These are phyloP conservation scores for Phytophthora rubi DNA, from an alignment of 352 stramenopile species.

Conservation along the genomic window DNA sequence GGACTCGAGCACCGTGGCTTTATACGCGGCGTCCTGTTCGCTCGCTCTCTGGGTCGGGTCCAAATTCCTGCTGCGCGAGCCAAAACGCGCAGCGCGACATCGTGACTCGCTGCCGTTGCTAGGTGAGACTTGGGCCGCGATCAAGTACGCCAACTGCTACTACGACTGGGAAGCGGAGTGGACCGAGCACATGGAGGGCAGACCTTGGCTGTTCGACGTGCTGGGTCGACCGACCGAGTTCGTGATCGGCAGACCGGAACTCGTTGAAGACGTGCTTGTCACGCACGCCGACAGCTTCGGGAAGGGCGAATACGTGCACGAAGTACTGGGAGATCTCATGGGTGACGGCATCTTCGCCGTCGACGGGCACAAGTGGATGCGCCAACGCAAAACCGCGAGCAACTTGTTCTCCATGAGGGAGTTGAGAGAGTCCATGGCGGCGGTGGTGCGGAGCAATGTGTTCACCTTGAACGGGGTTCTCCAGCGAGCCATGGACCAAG, in stretches of 20 bases:
- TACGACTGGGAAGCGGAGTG: conserved; percentile 41
- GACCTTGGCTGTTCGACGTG: conserved; percentile 40
- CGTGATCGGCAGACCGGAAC: conserved; percentile 31
- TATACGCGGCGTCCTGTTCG: conserved; percentile 26
- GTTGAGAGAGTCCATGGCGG: conserved; percentile 49
- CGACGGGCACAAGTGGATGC: conserved; percentile 46
- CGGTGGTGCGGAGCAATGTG: conserved; percentile 34
- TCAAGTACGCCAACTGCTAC: conserved; percentile 28
- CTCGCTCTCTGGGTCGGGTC: conserved; percentile 19
- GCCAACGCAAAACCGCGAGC: conserved; percentile 60
- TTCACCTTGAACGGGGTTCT: conserved; percentile 32
- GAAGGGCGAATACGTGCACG: conserved; percentile 42
- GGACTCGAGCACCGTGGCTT: conserved; percentile 5
- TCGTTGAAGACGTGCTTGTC: conserved; percentile 48
- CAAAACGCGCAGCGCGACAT: conserved; percentile 33
- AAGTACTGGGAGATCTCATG: conserved; percentile 42
- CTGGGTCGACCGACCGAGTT: conserved; percentile 29
- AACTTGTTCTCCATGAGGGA: conserved; percentile 51
- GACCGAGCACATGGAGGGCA: conserved; percentile 34
- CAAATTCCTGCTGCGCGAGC: conserved; percentile 18
- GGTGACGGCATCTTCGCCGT: conserved; percentile 49
- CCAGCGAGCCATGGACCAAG: conserved; percentile 1
- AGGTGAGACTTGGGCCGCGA: conserved; percentile 26
- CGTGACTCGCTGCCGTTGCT: conserved; percentile 22
- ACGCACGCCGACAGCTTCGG: conserved; percentile 45